These are phyloP conservation scores for Calonectria pseudoreteaudii DNA, from an alignment of 2,329 filamentous ascomycete species.

Conservation along the genomic window DNA sequence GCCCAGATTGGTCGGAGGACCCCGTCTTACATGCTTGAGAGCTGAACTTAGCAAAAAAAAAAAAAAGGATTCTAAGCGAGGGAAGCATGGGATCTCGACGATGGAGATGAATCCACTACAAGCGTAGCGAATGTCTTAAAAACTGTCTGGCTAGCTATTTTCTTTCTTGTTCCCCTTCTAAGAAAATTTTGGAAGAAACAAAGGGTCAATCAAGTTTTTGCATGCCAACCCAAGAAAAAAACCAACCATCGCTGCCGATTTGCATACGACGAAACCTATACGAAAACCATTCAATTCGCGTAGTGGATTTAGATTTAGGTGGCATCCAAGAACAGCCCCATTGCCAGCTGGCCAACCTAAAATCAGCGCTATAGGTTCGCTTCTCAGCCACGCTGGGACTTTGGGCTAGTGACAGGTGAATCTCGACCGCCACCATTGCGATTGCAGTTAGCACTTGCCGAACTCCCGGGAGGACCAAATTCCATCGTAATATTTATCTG, in stretches of 20 bases:
- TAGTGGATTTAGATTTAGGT: neutral
- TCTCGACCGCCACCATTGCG: neutral
- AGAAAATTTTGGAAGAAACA: neutral
- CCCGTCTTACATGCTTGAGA: constrained; percentile 16
- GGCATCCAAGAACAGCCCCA: neutral
- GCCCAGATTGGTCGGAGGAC: neutral
- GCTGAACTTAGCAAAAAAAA: neutral
- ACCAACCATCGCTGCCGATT: neutral
- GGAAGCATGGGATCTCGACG: neutral
- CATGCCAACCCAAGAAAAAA: no score
- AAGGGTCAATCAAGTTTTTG: no score
- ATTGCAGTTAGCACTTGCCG: neutral
- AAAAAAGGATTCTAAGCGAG: neutral
- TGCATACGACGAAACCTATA: neutral
- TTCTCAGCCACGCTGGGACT: constrained; percentile 6
- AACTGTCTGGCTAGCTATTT: no score
- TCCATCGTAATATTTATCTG: neutral
- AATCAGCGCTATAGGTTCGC: neutral
- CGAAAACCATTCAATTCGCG: neutral
- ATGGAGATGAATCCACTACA: neutral
- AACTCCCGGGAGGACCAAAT: neutral
- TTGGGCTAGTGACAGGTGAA: neutral
- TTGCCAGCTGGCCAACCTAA: neutral
- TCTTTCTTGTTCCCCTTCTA: neutral
- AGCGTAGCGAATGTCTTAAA: neutral